A percentile compares a stretch with the other conserved stretches of the same genome.
These are phyloP conservation scores for Penicillium sp. DNA, from an alignment of 2,329 filamentous ascomycete species.

Conservation along the genomic window DNA sequence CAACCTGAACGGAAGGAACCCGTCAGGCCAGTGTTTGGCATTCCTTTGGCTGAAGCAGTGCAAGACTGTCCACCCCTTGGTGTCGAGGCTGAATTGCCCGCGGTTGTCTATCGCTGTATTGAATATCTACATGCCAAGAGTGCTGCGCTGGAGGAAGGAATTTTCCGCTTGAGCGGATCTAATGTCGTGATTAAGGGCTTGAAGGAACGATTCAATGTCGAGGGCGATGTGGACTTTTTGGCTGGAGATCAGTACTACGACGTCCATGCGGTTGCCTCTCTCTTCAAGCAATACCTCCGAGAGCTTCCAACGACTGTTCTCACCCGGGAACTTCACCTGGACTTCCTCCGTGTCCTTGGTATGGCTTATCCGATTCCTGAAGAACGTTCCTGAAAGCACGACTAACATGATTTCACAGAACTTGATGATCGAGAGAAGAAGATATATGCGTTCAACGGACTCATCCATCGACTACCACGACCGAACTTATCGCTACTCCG, in stretches of 20 bases:
- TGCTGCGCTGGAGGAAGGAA: constrained; percentile 85
- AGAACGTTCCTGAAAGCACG: not conserved
- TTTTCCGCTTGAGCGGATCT: constrained; percentile 96
- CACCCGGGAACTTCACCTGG: constrained; percentile 84
- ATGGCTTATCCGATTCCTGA: constrained; percentile 29
- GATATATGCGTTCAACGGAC: constrained; percentile 72
- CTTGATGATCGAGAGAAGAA: constrained; percentile 76
- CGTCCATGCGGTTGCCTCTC: constrained; percentile 91
- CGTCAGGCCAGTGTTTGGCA: constrained; percentile 78
- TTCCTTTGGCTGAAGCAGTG: constrained; percentile 82
- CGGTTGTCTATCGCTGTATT: constrained; percentile 93
- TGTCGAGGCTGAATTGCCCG: constrained; percentile 76
- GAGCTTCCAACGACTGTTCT: constrained; percentile 91
- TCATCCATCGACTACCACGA: constrained; percentile 78
- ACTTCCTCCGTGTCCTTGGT: constrained; percentile 81
- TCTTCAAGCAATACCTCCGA: constrained; percentile 91
- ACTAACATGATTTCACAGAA: constrained; percentile 52
- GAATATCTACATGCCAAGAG: constrained; percentile 87
- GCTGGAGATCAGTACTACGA: constrained; percentile 83
- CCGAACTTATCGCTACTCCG: constrained; percentile 81
- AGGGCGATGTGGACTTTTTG: constrained; percentile 88
- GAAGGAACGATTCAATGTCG: constrained; percentile 88
- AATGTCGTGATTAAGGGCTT: constrained; percentile 91
- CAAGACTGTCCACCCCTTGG: constrained; percentile 74
- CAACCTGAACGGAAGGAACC: constrained; percentile 57